Base-by-base conservation (phyloP, 2,329 filamentous ascomycete species). In the Clarireedia hainanense region DNA sequence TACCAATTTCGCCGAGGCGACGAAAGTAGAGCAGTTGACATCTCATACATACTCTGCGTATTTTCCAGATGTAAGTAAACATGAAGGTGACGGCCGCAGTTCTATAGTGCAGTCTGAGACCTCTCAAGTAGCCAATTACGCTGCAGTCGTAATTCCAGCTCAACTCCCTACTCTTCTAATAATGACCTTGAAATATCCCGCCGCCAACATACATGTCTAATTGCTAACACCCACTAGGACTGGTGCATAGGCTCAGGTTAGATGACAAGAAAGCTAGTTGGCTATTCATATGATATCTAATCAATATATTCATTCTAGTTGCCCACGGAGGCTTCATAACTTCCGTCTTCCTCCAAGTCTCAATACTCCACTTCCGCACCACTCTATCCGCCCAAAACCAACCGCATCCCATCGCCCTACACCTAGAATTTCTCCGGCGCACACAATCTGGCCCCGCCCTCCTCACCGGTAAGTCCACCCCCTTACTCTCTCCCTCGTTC, bases 241-340 rank as follows among this genome's bases (percentile, higher is more conserved):
- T 88, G 84, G 82, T 80, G 78, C 61, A 85, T 88, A 61, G 84
- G 84, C 55, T 78, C 75, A 60, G 83, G 83, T 81, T 43, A 74
- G 52, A 60, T 61, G 10, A 10, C 10, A 30, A 30, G 27, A 30
- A 30, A 10, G 27, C 27, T 30, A 30, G 27, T 30, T 24, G 23
- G 14, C 20, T 24, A n/a, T 54, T 14, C 52, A 39, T 27, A 26
- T 23, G 12, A 42, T 45, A 12, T 34, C 36, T 54, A 23, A 37
- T 36, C 54, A 52, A 45, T n/a, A 20, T 15, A n/a, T 34, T 47
- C 37, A n/a, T 34, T 47, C 37, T 64, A 85, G 86, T 89, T 12
- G 85, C 85, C 5, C 84, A 89, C 68, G 86, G 86, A 52, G 86
- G 86, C 57, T 86, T 85, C 63, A 80, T 87, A 15, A 84, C 84